phyloP scores from a whole-genome alignment of 139 green algal species.

The Astrephomene gubernaculifera region DNA sequence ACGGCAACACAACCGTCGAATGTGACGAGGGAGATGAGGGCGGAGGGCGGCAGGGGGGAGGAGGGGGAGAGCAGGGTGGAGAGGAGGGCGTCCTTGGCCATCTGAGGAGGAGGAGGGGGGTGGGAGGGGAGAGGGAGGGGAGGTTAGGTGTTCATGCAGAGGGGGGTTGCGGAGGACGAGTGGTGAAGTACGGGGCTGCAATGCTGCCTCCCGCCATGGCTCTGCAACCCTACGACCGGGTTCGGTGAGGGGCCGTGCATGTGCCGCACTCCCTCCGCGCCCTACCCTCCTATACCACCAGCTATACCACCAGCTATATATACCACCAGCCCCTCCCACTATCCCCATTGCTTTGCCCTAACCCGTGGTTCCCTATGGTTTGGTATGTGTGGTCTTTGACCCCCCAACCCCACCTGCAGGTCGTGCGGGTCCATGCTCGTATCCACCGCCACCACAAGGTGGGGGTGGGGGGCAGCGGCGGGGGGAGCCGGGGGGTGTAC shows the following conservation, averaged over 20 bases:
- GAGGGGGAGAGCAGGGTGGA: not conserved
- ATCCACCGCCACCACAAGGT: constrained; percentile 29
- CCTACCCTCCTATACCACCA: too few species aligned
- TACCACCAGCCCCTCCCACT: not conserved
- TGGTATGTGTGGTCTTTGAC: too few species aligned
- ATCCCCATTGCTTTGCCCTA: not conserved
- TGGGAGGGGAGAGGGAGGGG: not conserved
- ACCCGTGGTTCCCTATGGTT: not conserved
- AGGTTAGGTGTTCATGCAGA: too few species aligned
- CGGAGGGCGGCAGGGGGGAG: constrained; percentile 9
- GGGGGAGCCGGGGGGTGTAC: not conserved
- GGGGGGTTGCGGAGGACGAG: too few species aligned
- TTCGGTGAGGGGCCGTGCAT: too few species aligned
- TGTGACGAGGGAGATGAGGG: constrained; percentile 26
- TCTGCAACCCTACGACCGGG: too few species aligned
- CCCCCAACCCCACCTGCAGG: constrained; percentile 24
- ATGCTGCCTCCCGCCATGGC: too few species aligned
- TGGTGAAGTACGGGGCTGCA: too few species aligned
- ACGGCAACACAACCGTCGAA: constrained; percentile 32
- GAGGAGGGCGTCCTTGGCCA: constrained; percentile 1
- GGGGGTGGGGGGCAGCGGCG: not conserved
- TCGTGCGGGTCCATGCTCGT: constrained; percentile 5
- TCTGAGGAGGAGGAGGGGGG: too few species aligned
- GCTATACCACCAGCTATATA: not conserved
- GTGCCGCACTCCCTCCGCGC: too few species aligned